Conservation (phyloP, 208 protist genomes). For the Trypanosoma melophagium region DNA sequence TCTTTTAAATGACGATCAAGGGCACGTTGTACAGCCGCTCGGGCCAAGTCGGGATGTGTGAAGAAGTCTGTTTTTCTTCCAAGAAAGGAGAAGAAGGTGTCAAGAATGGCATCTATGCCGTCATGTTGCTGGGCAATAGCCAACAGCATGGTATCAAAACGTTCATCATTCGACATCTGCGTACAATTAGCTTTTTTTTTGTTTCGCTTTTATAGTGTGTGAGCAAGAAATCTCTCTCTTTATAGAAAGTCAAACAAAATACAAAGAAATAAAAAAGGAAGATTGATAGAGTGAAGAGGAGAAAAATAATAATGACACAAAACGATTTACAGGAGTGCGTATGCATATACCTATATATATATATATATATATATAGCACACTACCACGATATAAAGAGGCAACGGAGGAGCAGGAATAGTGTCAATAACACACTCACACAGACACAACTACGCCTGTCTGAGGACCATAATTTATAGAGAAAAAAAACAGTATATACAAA, state of each 20-base stretch:
- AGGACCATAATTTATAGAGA: too few species aligned
- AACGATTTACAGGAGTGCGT: too few species aligned
- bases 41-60: conserved; percentile 75
- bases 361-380: too few species aligned
- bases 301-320: too few species aligned
- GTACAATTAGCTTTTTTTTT: neutral
- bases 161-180: conserved; percentile 38
- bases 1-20: conserved; percentile 58
- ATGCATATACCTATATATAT: too few species aligned
- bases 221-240: neutral
- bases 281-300: too few species aligned
- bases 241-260: neutral
- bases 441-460: too few species aligned
- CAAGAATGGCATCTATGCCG: conserved; percentile 88
- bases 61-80: conserved; percentile 93
- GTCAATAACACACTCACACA: too few species aligned
- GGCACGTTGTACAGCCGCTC: conserved; percentile 42
- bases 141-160: conserved; percentile 90
- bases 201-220: neutral
- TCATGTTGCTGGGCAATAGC: conserved; percentile 91
- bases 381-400: too few species aligned
- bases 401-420: too few species aligned
- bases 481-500: too few species aligned
- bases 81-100: conserved; percentile 92
- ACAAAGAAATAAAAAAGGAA: too few species aligned